Conservation (phyloP, 1,284 basidiomycete species). For the Ustilago curta region DNA sequence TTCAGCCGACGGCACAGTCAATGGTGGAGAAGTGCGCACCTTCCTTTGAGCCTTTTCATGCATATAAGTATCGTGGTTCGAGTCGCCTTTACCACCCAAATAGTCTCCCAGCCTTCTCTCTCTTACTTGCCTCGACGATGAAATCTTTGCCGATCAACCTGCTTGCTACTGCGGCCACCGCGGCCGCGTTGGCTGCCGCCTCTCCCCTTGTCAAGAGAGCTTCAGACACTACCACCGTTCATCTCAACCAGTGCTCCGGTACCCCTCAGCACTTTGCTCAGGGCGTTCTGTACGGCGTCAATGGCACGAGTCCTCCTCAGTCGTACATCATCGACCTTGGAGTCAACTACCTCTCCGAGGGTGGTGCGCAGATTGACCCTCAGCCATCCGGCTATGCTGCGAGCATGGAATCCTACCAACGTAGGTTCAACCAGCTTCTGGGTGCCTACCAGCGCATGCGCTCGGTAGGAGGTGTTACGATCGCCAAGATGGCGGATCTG, state of each 20-base stretch:
- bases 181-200: neutral
- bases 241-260: conserved; percentile 19
- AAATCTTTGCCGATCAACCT: neutral
- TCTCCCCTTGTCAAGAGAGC: conserved; percentile 16
- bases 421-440: conserved; percentile 15
- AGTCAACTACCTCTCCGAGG: conserved; percentile 28
- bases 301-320: conserved; percentile 23
- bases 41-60: neutral
- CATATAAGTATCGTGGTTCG: neutral
- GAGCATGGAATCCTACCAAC: conserved; percentile 13
- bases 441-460: conserved; percentile 25
- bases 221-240: conserved; percentile 24
- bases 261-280: conserved; percentile 20
- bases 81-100: neutral
- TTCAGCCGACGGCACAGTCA: no score
- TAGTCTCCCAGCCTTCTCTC: neutral
- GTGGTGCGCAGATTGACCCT: conserved; percentile 26
- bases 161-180: conserved; percentile 1
- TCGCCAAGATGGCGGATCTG: conserved; percentile 30
- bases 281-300: conserved; percentile 30
- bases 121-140: conserved; percentile 2
- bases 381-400: conserved; percentile 23
- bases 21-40: neutral
- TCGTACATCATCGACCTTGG: conserved; percentile 19
- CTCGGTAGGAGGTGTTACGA: conserved; percentile 13